These are phyloP conservation scores for Penicillium sp. DNA, from an alignment of 2,329 filamentous ascomycete genomes.

Conservation along the genomic window DNA sequence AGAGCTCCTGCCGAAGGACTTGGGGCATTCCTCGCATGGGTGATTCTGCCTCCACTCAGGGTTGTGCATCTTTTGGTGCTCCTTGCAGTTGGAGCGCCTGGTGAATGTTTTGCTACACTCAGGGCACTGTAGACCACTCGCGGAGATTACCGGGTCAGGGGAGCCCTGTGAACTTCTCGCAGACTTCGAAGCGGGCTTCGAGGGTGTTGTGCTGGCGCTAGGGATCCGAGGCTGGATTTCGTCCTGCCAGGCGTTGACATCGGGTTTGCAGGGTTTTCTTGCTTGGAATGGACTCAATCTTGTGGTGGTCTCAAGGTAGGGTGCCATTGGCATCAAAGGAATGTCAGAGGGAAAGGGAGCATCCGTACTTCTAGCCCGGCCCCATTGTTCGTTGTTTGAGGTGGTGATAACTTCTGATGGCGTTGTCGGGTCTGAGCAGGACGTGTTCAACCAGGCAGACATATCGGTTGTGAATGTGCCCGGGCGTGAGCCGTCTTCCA, in stretches of 20 bases:
- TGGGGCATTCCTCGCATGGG: constrained; percentile 69
- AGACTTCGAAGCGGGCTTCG: background rate
- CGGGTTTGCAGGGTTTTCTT: background rate
- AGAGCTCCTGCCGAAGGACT: constrained; percentile 79
- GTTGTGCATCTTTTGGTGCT: constrained; percentile 83
- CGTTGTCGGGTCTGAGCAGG: constrained; percentile 24
- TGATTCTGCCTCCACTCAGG: constrained; percentile 71
- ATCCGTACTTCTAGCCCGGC: constrained; percentile 10
- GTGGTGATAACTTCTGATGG: constrained; percentile 13
- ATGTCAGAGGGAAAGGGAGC: background rate
- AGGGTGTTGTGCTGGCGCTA: constrained; percentile 9
- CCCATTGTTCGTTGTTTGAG: constrained; percentile 19
- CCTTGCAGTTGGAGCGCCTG: constrained; percentile 82
- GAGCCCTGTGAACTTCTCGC: background rate
- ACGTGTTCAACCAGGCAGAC: constrained; percentile 29
- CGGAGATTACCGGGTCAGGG: constrained; percentile 25
- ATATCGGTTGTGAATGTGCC: constrained; percentile 18
- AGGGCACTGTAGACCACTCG: constrained; percentile 72
- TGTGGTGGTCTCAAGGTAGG: background rate
- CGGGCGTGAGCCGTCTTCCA: constrained; percentile 17
- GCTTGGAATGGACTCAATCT: background rate
- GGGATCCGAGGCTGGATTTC: background rate
- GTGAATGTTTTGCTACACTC: constrained; percentile 79
- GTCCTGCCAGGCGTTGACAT: background rate
- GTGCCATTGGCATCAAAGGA: background rate